A percentile compares a stretch with the other conserved stretches of the same genome.
Conservation (phyloP, 1,139 yeast species). For the Scheffersomyces illinoinensis region DNA sequence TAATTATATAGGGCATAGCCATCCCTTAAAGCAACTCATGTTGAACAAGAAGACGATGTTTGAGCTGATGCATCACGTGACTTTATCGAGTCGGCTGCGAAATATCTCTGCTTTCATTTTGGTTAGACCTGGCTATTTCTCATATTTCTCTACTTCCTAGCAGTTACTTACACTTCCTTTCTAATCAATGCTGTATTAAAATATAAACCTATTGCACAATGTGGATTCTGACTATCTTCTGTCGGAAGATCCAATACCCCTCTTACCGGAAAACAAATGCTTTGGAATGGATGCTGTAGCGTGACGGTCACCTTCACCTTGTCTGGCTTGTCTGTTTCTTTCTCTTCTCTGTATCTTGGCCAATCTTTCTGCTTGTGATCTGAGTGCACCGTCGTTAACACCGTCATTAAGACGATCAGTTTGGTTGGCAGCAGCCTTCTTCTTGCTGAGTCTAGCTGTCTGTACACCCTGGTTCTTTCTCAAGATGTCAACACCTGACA, state of each 20-base stretch:
- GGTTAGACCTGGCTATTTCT: not conserved
- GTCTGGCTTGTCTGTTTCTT: constrained; percentile 88
- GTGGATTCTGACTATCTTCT: constrained; percentile 20
- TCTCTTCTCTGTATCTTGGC: constrained; percentile 90
- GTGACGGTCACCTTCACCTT: constrained; percentile 96
- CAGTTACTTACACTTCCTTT: constrained; percentile 6
- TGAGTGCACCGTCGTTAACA: constrained; percentile 76
- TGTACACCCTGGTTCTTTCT: constrained; percentile 52
- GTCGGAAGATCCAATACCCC: constrained; percentile 89
- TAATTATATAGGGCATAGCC: too few species aligned
- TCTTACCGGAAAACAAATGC: constrained; percentile 94
- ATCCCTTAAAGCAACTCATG: too few species aligned
- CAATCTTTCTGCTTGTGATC: constrained; percentile 85
- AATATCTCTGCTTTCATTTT: too few species aligned
- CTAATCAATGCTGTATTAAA: constrained; percentile 6
- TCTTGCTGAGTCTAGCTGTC: constrained; percentile 45
- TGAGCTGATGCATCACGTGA: too few species aligned
- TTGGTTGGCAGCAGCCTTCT: constrained; percentile 56
- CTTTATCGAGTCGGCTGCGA: too few species aligned
- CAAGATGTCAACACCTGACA: constrained; percentile 77
- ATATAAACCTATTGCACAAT: constrained; percentile 22
- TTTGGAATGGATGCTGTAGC: constrained; percentile 82
- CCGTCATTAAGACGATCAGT: constrained; percentile 85
- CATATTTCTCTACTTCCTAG: constrained; percentile 3
- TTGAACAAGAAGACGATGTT: too few species aligned